Conservation (phyloP, 2,329 filamentous ascomycete species). For the Bipolaris oryzae region DNA sequence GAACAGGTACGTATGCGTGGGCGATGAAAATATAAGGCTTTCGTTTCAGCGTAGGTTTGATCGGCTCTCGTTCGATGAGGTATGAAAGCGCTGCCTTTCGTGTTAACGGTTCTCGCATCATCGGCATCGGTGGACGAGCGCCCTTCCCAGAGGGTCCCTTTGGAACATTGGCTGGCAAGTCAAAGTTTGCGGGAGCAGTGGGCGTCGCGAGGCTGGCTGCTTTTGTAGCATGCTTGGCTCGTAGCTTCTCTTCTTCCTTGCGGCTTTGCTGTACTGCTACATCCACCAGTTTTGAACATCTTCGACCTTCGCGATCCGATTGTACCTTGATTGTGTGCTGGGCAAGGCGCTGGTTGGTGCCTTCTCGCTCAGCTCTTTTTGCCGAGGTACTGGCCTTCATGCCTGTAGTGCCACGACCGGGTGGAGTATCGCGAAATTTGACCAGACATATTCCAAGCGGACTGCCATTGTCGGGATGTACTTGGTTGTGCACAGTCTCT, state of each 20-base stretch:
- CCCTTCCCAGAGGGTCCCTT: slow-evolving; percentile 75
- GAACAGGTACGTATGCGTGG: slow-evolving; percentile 83
- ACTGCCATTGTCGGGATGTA: slow-evolving; percentile 91
- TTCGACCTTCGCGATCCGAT: slow-evolving; percentile 85
- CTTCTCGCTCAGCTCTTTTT: slow-evolving; percentile 76
- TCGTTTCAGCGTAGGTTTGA: slow-evolving; percentile 72
- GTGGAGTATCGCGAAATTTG: slow-evolving; percentile 76
- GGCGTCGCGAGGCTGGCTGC: slow-evolving; percentile 28
- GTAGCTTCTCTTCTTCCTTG: slow-evolving; percentile 61
- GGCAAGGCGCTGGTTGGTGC: slow-evolving; percentile 81
- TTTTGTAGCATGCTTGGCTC: slow-evolving; percentile 41
- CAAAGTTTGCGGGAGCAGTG: slow-evolving; percentile 43
- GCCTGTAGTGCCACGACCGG: slow-evolving; percentile 56
- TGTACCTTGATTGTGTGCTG: slow-evolving; percentile 78
- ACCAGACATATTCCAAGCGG: slow-evolving; percentile 94
- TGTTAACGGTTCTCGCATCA: slow-evolving; percentile 50
- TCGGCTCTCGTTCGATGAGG: slow-evolving; percentile 66
- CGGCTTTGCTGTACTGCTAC: slow-evolving; percentile 72
- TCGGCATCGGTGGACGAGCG: slow-evolving; percentile 43
- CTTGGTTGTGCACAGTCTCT: slow-evolving; percentile 88
- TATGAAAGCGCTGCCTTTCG: slow-evolving; percentile 55
- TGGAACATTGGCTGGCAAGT: slow-evolving; percentile 81
- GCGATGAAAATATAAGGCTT: slow-evolving; percentile 91
- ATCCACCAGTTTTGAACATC: slow-evolving; percentile 79
- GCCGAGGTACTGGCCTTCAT: slow-evolving; percentile 80